Base-by-base conservation (phyloP, 768 basidiomycete genomes). In the Chlorophyllum brunneum region DNA sequence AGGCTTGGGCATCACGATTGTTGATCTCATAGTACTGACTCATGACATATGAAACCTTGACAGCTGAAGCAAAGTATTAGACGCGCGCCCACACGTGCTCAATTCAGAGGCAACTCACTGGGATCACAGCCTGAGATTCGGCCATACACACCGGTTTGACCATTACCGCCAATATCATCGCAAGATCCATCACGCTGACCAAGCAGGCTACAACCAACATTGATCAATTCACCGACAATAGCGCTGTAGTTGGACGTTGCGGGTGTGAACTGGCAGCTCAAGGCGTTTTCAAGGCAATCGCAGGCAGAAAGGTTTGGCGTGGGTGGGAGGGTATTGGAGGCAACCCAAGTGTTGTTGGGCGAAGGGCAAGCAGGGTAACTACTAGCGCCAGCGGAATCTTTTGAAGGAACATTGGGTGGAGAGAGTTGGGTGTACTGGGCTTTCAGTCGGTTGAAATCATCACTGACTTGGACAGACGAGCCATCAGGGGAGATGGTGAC, bases 301-400 rank as follows among this genome's bases (percentile, higher is more conserved):
- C 94, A 97, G n/a, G 85, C 86, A 22, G 75, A 68, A 46, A 85
- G 77, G 64, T 90, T 85, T 2, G 94, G 94, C 4, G 94, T 97
- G 0, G 86, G 83, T 15, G 94, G 94, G 29, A 95, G 72, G 8
- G 74, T 82, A 1, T 75, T 76, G 5, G 84, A 83, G 29, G 86
- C 90, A 38, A 81, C 68, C 66, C 86, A 81, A 2, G 71, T 75
- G n/a, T 74, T 64, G 57, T 78, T 83, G 54, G 78, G 63, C 15
- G 77, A 55, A 13, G 91, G 86, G 71, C 93, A 97, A 36, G 76
- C 61, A 26, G 81, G 76, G 51, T 84, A 88, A 15, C 65, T 63
- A 41, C 78, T 70, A 54, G 81, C 64, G 20, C 80, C 60, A 33
- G 65, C 71, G 44, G 67, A 66, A 15, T 61, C 58, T 52, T 67